Evolutionary conservation across 2,329 filamentous ascomycete genomes (phyloP).

Genomic region (Colletotrichum theobromicola): DNA sequence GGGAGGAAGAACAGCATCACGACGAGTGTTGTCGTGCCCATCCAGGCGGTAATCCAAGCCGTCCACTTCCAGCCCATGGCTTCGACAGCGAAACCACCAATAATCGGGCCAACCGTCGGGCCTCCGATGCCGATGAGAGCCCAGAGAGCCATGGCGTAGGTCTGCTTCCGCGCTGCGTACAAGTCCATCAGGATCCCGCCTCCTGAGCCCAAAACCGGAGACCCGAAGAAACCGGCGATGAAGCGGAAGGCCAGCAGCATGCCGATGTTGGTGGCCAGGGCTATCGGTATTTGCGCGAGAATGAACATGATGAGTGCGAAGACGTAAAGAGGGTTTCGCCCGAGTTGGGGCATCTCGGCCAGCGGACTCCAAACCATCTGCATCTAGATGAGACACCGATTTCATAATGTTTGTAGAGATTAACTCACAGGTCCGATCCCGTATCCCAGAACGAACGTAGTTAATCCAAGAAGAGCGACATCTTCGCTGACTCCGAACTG

Average conservation of each 20-base stretch:
- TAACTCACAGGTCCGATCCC: constrained; percentile 61
- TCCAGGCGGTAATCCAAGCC: constrained; percentile 26
- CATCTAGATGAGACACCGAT: neutral
- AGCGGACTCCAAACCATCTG: constrained; percentile 23
- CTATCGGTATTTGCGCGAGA: constrained; percentile 15
- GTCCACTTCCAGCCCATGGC: constrained; percentile 26
- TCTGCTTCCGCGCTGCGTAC: constrained; percentile 7
- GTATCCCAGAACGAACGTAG: constrained; percentile 81
- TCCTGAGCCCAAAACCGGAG: constrained; percentile 1
- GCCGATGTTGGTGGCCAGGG: constrained; percentile 15
- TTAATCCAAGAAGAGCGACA: constrained; percentile 74
- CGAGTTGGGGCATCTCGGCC: constrained; percentile 22
- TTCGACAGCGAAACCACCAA: constrained; percentile 17
- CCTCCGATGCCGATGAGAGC: constrained; percentile 8
- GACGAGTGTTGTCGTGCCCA: constrained; percentile 12
- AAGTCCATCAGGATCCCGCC: constrained; percentile 5
- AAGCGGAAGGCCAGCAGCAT: constrained; percentile 25
- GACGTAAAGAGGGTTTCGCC: constrained; percentile 23
- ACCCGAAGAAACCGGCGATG: constrained; percentile 24
- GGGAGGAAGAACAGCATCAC: constrained; percentile 28
- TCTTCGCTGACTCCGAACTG: constrained; percentile 74
- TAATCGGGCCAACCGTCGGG: constrained; percentile 14
- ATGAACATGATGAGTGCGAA: constrained; percentile 22
- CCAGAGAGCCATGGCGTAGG: neutral
- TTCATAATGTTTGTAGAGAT: neutral